Percentiles rank a stretch among this genome's conserved stretches.
Conservation (phyloP, 306 rosid species). For the Cicer chorassanicum region DNA sequence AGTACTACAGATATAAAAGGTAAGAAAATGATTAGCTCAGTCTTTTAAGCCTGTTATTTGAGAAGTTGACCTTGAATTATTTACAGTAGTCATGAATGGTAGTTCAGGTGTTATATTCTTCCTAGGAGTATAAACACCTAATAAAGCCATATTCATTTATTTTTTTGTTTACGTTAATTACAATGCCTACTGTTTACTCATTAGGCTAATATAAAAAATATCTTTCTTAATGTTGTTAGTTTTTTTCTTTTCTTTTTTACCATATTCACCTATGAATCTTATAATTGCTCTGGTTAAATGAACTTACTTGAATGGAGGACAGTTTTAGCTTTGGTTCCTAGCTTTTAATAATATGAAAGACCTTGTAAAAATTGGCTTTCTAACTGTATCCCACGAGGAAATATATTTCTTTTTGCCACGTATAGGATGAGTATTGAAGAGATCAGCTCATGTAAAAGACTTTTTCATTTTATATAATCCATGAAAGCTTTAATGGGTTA, state of each 20-base stretch:
- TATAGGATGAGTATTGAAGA: slow-evolving; percentile 34
- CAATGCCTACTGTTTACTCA: slow-evolving; percentile 24
- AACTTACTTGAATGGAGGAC: slow-evolving; percentile 13
- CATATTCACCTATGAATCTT: slow-evolving; percentile 24
- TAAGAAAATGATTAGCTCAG: slow-evolving; percentile 45
- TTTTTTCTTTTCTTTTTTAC: background rate
- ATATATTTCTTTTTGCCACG: slow-evolving; percentile 16
- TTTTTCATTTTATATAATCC: slow-evolving; percentile 22
- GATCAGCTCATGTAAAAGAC: slow-evolving; percentile 20
- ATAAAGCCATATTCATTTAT: slow-evolving; percentile 1
- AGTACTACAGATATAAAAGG: slow-evolving; percentile 95
- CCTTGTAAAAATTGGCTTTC: slow-evolving; percentile 2
- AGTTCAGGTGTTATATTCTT: slow-evolving; percentile 34
- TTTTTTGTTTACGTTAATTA: slow-evolving; percentile 20
- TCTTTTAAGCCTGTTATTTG: slow-evolving; percentile 37
- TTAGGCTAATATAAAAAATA: slow-evolving; percentile 6
- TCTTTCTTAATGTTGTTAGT: slow-evolving; percentile 10
- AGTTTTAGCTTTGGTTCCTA: slow-evolving; percentile 36
- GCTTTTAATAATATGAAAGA: slow-evolving; percentile 24
- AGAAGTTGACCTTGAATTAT: slow-evolving; percentile 33
- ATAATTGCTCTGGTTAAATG: slow-evolving; percentile 11
- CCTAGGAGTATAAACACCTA: slow-evolving; percentile 29
- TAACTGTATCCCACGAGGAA: slow-evolving; percentile 24
- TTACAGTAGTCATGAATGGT: background rate
- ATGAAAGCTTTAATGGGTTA: background rate